Conservation (phyloP, 139 green algal species). For the Volvox africanus region DNA sequence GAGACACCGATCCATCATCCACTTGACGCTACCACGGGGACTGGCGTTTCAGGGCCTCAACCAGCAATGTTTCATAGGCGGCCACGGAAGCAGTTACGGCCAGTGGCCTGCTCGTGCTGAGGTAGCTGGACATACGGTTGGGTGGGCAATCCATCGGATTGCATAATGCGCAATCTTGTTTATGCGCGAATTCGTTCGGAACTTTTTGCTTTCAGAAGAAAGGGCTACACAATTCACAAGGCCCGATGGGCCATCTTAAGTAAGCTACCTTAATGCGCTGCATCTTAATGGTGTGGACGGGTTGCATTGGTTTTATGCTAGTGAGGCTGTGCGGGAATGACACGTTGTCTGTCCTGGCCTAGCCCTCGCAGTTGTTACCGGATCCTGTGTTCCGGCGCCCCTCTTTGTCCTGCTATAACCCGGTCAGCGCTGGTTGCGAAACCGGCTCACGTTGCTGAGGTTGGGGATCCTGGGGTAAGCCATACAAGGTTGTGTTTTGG, state of each 20-base stretch:
- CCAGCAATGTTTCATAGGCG: slow-evolving; percentile 3
- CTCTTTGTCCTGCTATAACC: not conserved
- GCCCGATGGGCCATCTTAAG: not conserved
- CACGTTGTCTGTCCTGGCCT: slow-evolving; percentile 14
- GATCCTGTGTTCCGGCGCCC: not conserved
- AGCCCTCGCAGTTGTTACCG: not conserved
- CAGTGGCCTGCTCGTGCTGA: slow-evolving; percentile 43
- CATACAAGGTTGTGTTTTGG: not conserved
- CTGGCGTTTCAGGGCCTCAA: not conserved
- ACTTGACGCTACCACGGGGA: not conserved
- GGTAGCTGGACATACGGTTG: not conserved
- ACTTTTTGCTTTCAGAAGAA: not conserved
- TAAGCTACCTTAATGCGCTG: not conserved
- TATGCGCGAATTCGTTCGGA: not conserved
- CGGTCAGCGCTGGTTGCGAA: not conserved
- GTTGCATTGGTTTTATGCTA: not conserved
- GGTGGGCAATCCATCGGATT: not conserved
- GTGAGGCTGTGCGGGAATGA: not conserved
- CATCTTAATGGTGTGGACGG: not conserved
- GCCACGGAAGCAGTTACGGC: slow-evolving; percentile 36
- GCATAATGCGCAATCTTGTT: not conserved
- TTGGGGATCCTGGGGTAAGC: not conserved
- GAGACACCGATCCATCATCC: not conserved
- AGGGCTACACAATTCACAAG: not conserved
- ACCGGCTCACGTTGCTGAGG: not conserved